Conservation (phyloP, 768 basidiomycete genomes). For the Pholiota conissans region DNA sequence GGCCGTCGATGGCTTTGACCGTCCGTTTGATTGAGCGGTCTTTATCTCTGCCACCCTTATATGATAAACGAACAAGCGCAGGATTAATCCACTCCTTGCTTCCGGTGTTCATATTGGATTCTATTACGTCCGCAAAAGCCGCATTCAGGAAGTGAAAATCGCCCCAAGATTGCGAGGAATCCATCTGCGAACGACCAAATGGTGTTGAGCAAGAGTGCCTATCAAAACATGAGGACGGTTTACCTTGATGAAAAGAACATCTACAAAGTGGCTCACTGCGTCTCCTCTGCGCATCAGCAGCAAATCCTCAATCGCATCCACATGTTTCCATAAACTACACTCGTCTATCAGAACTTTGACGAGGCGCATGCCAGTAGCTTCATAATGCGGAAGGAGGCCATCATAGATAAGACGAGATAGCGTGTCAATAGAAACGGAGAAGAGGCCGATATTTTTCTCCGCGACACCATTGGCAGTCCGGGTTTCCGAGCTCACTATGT, state of each 20-base stretch:
- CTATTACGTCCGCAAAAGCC: conserved; percentile 67
- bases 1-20: conserved; percentile 63
- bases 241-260: conserved; percentile 75
- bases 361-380: conserved; percentile 49
- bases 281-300: conserved; percentile 82
- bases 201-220: not conserved
- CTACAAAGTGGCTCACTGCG: conserved; percentile 70
- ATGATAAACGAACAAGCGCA: conserved; percentile 71
- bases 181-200: conserved; percentile 55
- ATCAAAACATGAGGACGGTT: conserved; percentile 5
- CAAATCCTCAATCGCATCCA: conserved; percentile 64
- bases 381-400: conserved; percentile 56
- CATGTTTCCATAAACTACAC: conserved; percentile 63
- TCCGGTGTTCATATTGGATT: conserved; percentile 40
- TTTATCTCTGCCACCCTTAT: conserved; percentile 51
- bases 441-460: conserved; percentile 23
- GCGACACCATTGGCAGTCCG: not conserved
- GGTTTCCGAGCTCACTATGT: conserved; percentile 33
- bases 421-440: conserved; percentile 59
- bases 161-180: conserved; percentile 66
- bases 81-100: conserved; percentile 59
- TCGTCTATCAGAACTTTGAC: conserved; percentile 63
- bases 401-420: conserved; percentile 67
- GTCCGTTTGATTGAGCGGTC: conserved; percentile 48
- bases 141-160: conserved; percentile 87